Evolutionary conservation across 2,329 filamentous ascomycete species (phyloP), one percentile per base, ranked within the genome.

Genomic region (Microdochium nivale): DNA sequence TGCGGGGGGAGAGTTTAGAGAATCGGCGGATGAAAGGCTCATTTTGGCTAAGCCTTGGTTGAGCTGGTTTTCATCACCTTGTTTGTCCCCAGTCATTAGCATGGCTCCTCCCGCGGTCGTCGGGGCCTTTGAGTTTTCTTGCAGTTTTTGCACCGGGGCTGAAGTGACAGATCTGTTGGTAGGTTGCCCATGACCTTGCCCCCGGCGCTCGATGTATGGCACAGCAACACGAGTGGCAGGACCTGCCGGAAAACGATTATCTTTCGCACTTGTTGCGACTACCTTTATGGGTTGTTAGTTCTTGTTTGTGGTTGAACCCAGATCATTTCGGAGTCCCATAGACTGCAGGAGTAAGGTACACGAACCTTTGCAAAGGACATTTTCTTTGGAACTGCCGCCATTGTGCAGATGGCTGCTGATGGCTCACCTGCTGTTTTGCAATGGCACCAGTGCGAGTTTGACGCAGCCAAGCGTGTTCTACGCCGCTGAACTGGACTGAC

Each of bases 311-410:
- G 19, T 4, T 8, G 16, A 16, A 8, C 35, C 35, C 35, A 11
- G 27, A 30, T 30, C 5, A 4, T 19, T 40, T 7, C 35, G 14
- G 16, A 16, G 13, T 19, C 13, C 19, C 14, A 16, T 16, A 40
- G 47, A 48, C 52, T n/a, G 50, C 48, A 47, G 21, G 16, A n/a
- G 21, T 13, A 40, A 25, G 44, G n/a, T n/a, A n/a, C 25, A 53
- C 58, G 19, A 53, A 67, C 65, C 62, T 65, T 66, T 30, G 65
- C 65, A 44, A 67, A 67, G 48, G 65, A 65, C 51, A 66, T 43
- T 52, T 64, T 65, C 55, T 65, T 62, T 33, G 60, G 59, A 50
- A 53, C 62, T 56, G 62, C 56, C 49, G 63, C 48, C 49, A 52
- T 53, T 27, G 57, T 54, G 40, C 13, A 19, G 19, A 21, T 30